Base-by-base conservation (phyloP, 2,329 filamentous ascomycete genomes). In the Ambrosiella beaveri region DNA sequence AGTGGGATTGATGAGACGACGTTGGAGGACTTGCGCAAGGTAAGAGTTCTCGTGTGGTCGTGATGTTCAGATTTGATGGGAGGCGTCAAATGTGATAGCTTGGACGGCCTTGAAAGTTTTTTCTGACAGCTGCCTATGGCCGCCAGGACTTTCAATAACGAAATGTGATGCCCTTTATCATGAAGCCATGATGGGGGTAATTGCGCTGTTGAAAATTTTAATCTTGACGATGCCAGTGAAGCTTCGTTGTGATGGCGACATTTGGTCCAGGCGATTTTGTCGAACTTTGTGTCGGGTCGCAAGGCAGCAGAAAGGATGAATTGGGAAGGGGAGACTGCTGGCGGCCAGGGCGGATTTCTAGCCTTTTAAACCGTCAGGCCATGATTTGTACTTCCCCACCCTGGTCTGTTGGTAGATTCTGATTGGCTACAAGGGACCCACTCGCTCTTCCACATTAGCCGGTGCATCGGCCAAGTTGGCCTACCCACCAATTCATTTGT, bases 1-100 rank as follows among this genome's bases (percentile, higher is more conserved):
- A 88, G 85, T 65, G 93, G 93, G 65, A 85, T 97, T 63, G 88
- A 95, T 65, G 85, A 91, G 69, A 76, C 80, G 65, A 91, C 91
- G 56, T 74, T 98, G 66, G 82, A 91, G 64, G 88, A 95, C 70
- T 75, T 98, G 76, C 84, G 84, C 71, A 79, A 84, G 81, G 91
- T 97, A 76, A 79, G 86, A 74, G 13, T 44, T 41, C 15, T 41
- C 12, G 13, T 45, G 15, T 35, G 15, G 27, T 35, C 27, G 27
- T 5, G 27, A 27, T 27, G 5, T 27, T 27, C 27, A 27, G 27
- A 27, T 27, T 27, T 27, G 27, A 27, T 27, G 3, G 27, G 27
- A 27, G 27, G 27, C 27, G 27, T 4, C 27, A 27, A 27, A 27
- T 4, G 3, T 27, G 27, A 27, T 27, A 27, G 3, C 27, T 27